Base-by-base conservation (phyloP, 2,329 filamentous ascomycete species). In the Trichophyton mentagrophytes region DNA sequence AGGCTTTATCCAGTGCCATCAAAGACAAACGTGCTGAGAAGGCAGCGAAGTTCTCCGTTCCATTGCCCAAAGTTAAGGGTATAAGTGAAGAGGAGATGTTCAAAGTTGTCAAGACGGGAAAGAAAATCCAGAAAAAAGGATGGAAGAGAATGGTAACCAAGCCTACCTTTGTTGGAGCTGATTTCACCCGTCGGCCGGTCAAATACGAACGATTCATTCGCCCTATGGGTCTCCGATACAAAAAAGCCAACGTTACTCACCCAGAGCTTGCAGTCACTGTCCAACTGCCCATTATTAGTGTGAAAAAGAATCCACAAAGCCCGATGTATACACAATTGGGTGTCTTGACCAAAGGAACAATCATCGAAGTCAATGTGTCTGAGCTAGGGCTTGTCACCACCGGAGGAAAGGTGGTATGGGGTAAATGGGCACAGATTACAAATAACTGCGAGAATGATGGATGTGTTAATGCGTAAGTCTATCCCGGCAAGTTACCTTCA, bases 1-100 rank as follows among this genome's bases (percentile, higher is more conserved):
- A 95, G 76, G 87, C 87, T 0, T 79, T 95, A 58, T 87, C 83
- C 62, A 88, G 83, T 63, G 88, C 90, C 60, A 95, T 96, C 78
- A 99, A 97, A 83, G 90, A 96, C 75, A 96, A 96, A 81, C 82
- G 93, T 46, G 82, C 82, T 65, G 95, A 96, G 75, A 96, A 96
- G 82, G 90, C 91, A 5, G 93, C 93, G 58, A 89, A 92, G 72
- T 97, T 96, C 73, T 83, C 82, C 36, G 93, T 97, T 44, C 93
- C 93, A 1, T 75, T 99, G 70, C 93, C 93, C 40, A 96, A 96
- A 78, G 93, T 97, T 51, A 84, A 89, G 69, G 92, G 90, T 65
- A 96, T 97, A 68, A 85, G 84, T 66, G 92, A 97, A 78, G 90
- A 95, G 80, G 92, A 96, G 79, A 92, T 96, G 87, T 97, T 97